A percentile compares a stretch with the other conserved stretches of the same genome.
Evolutionary conservation across 768 basidiomycete genomes (phyloP).

Genomic region (Auricularia sp.): DNA sequence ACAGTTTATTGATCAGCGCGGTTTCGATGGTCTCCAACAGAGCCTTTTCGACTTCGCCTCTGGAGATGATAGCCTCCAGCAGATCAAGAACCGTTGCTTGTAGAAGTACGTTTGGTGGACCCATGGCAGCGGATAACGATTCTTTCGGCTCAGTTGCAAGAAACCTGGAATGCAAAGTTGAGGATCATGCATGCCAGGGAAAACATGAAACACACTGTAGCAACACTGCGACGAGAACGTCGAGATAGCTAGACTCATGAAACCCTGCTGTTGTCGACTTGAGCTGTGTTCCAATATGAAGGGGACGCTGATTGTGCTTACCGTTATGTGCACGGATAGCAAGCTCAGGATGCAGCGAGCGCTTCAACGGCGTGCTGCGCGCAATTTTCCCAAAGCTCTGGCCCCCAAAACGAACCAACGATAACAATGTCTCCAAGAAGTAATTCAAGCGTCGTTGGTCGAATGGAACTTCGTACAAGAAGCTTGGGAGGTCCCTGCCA

Average conservation of each 20-base stretch:
- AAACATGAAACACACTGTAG: constrained; percentile 42
- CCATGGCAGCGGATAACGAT: constrained; percentile 40
- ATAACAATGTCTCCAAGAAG: constrained; percentile 66
- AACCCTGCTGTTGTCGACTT: constrained; percentile 23
- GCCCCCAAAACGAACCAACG: constrained; percentile 78
- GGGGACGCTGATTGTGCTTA: constrained; percentile 23
- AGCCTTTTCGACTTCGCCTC: constrained; percentile 64
- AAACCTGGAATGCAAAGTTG: constrained; percentile 35
- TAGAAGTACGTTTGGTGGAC: constrained; percentile 48
- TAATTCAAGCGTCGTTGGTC: constrained; percentile 68
- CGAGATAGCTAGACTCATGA: constrained; percentile 61
- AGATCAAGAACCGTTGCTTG: constrained; percentile 74
- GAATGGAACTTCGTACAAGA: constrained; percentile 61
- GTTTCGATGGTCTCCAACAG: constrained; percentile 58
- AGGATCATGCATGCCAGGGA: neutral
- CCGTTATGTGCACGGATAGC: constrained; percentile 51
- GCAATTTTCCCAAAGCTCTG: constrained; percentile 77
- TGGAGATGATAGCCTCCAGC: constrained; percentile 69
- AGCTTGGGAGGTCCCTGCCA: constrained; percentile 58
- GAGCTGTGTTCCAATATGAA: neutral
- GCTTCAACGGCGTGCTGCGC: constrained; percentile 49
- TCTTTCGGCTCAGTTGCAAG: constrained; percentile 68
- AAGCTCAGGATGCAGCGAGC: constrained; percentile 55
- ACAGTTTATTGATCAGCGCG: constrained; percentile 65
- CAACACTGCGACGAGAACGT: constrained; percentile 62